phyloP scores from a whole-genome alignment of 106 monocot species.

The Apostasia ramifera region DNA sequence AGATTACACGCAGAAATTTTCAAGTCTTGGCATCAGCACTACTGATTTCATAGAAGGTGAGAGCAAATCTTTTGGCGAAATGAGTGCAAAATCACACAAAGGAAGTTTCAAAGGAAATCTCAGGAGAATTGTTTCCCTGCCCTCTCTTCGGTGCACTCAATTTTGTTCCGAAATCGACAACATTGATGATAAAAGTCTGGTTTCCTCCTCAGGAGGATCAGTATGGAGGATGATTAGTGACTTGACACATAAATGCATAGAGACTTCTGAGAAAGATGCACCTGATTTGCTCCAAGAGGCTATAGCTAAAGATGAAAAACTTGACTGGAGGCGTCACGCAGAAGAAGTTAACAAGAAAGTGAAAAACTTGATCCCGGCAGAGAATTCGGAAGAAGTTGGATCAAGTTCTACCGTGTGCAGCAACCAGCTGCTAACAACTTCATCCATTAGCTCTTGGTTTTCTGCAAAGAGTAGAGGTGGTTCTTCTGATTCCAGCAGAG shows the following conservation, averaged over 20 bases:
- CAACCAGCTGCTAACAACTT: background rate
- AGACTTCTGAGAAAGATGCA: background rate
- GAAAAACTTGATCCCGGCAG: constrained; percentile 4
- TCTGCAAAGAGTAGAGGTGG: constrained; percentile 1
- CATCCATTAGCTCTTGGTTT: constrained; percentile 5
- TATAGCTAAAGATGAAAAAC: background rate
- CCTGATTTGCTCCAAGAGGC: background rate
- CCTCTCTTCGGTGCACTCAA: constrained; percentile 19
- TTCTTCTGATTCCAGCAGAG: background rate
- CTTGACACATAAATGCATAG: background rate
- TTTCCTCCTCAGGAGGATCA: background rate
- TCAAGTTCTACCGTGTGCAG: background rate
- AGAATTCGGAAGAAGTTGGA: background rate
- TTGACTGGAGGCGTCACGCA: constrained; percentile 3
- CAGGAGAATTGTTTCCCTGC: constrained; percentile 46
- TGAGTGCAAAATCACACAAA: background rate
- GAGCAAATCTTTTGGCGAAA: constrained; percentile 6
- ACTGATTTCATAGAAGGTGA: constrained; percentile 7
- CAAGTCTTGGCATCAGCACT: constrained; percentile 8
- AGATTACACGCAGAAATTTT: constrained; percentile 28
- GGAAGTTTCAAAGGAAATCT: constrained; percentile 4
- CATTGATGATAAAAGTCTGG: constrained; percentile 6
- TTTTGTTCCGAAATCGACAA: constrained; percentile 29
- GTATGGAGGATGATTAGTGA: constrained; percentile 7
- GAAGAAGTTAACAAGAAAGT: constrained; percentile 6